A percentile compares a stretch with the other conserved stretches of the same genome.
These are phyloP conservation scores for Leccinum fallax DNA, from an alignment of 1,284 basidiomycete species.

Conservation along the genomic window DNA sequence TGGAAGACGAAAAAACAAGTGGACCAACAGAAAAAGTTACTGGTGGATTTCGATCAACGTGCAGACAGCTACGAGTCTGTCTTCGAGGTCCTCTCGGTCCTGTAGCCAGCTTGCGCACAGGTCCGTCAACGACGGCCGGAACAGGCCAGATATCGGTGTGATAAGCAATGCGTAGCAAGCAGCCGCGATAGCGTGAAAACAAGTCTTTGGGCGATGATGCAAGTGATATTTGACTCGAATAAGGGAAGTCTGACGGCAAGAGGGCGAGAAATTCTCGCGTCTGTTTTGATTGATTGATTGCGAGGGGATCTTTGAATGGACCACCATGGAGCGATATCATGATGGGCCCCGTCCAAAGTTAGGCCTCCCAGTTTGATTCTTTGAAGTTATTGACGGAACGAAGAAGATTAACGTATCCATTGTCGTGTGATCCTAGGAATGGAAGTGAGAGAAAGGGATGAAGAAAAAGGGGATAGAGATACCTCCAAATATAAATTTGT, in stretches of 20 bases:
- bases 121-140: constrained; percentile 70
- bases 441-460: constrained; percentile 4
- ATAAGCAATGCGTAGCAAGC: constrained; percentile 55
- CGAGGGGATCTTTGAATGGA: constrained; percentile 38
- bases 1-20: constrained; percentile 4
- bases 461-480: constrained; percentile 10
- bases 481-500: constrained; percentile 67
- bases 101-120: constrained; percentile 73
- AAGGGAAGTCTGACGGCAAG: constrained; percentile 41
- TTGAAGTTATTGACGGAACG: constrained; percentile 46
- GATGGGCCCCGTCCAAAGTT: neutral
- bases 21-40: constrained; percentile 74
- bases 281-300: constrained; percentile 57
- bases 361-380: too few species aligned
- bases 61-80: constrained; percentile 62
- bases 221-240: constrained; percentile 39
- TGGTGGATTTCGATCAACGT: constrained; percentile 67
- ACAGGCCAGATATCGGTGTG: constrained; percentile 53
- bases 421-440: constrained; percentile 65
- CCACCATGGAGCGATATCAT: constrained; percentile 17
- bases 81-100: constrained; percentile 47
- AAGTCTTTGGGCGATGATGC: constrained; percentile 37
- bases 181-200: constrained; percentile 51
- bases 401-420: constrained; percentile 67
- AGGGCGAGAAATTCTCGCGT: constrained; percentile 44